Base-by-base conservation (phyloP, 2,329 filamentous ascomycete species). In the Fusarium scirpi region DNA sequence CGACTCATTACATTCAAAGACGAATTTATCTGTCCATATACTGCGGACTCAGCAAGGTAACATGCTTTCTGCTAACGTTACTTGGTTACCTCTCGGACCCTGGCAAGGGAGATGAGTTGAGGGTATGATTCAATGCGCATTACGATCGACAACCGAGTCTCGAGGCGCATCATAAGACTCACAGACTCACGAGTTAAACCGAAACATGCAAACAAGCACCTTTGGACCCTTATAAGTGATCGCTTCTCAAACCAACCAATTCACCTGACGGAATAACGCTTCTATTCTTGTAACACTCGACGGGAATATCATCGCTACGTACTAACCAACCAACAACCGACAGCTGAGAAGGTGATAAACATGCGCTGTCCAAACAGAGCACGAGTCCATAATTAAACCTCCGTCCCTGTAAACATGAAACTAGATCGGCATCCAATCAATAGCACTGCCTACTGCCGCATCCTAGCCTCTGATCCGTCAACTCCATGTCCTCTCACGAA, bases 401-500 rank as follows among this genome's bases (percentile, higher is more conserved):
- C 46, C 44, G 47, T 30, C 59, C 45, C 24, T 51, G 54, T 16
- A 61, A 70, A 71, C 51, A 59, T 67, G 69, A 70, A 69, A 72
- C 56, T 18, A 27, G 65, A 71, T 69, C 65, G 54, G 32, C 65
- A 30, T 34, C 68, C 68, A 71, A 69, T 66, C 44, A 49, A 69
- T 20, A 49, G 40, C 59, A 55, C 48, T 43, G 59, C 54, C 51
- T 32, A 40, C 29, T 41, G 44, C 43, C 46, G 48, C 57, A 63
- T 59, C 51, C 54, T 57, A 51, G 58, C 43, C 58, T 60, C 58
- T 15, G 59, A 65, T 57, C 63, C 47, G 22, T 69, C 55, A 51
- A 56, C 48, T 69, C 62, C 45, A 62, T 46, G 40, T n/a, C 46
- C 55, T 48, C 63, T 65, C 41, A 47, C 68, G 51, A 67, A 57